Evolutionary conservation across 2,329 filamentous ascomycete genomes (phyloP).

Genomic region (Westerdykella aurantiaca): DNA sequence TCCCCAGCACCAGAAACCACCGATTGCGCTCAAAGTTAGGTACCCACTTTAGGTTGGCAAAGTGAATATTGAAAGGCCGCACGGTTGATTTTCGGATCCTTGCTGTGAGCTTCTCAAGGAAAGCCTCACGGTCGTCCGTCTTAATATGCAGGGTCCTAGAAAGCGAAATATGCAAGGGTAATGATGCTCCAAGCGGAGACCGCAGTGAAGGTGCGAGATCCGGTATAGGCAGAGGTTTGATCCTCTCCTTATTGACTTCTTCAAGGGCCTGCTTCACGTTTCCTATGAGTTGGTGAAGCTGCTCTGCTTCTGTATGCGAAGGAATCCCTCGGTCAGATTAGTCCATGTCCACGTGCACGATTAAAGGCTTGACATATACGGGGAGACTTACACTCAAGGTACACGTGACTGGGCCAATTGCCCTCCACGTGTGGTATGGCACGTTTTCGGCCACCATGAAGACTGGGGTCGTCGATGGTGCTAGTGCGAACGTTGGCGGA

Average conservation of each 20-base stretch:
- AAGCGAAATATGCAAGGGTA: constrained; percentile 85
- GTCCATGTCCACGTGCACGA: constrained; percentile 2
- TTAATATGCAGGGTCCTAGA: constrained; percentile 73
- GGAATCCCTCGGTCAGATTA: constrained; percentile 37
- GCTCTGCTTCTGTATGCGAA: constrained; percentile 27
- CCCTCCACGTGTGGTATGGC: constrained; percentile 78
- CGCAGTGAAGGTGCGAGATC: constrained; percentile 63
- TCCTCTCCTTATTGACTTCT: constrained; percentile 14
- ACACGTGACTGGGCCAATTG: constrained; percentile 90
- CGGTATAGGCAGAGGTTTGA: constrained; percentile 22
- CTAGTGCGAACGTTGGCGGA: constrained; percentile 72
- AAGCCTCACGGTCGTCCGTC: constrained; percentile 65
- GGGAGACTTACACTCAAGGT: constrained; percentile 75
- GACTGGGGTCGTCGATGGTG: constrained; percentile 70
- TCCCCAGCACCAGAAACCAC: constrained; percentile 76
- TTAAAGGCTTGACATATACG: neutral
- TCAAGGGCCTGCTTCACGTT: constrained; percentile 17
- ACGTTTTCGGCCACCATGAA: constrained; percentile 81
- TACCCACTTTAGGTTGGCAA: constrained; percentile 56
- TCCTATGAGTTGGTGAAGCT: constrained; percentile 25
- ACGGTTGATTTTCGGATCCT: constrained; percentile 39
- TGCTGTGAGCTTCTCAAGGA: constrained; percentile 54
- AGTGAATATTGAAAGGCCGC: constrained; percentile 46
- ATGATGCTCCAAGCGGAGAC: constrained; percentile 69
- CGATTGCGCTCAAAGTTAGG: constrained; percentile 62